These are phyloP conservation scores for Neofusicoccum kwambonambiense DNA, from an alignment of 2,329 filamentous ascomycete species.

Conservation along the genomic window DNA sequence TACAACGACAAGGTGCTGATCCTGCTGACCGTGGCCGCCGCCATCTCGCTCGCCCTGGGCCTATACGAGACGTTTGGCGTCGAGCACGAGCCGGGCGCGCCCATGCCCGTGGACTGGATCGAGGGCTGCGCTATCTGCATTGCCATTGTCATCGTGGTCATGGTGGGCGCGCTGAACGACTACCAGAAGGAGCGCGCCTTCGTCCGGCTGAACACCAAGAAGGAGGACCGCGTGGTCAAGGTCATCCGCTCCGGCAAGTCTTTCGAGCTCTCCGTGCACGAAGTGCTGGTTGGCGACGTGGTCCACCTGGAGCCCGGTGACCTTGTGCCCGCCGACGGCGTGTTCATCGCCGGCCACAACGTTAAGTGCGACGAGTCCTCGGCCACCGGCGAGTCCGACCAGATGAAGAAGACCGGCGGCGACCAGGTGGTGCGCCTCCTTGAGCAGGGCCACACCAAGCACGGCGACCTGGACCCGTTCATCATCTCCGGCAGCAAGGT, in stretches of 20 bases:
- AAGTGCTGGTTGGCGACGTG: constrained; percentile 68
- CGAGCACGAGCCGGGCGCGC: constrained; percentile 17
- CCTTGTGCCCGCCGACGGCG: constrained; percentile 67
- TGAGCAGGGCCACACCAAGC: constrained; percentile 48
- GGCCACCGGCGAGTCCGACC: constrained; percentile 71
- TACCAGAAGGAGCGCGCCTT: constrained; percentile 39
- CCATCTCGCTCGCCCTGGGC: constrained; percentile 72
- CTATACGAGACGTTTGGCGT: constrained; percentile 61
- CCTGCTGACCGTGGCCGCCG: constrained; percentile 66
- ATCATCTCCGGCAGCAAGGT: constrained; percentile 59
- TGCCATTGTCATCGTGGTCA: constrained; percentile 38
- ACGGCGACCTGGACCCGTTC: constrained; percentile 57
- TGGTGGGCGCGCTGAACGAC: constrained; percentile 38
- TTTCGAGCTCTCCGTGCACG: constrained; percentile 62
- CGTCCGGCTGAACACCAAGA: constrained; percentile 34
- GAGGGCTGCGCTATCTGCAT: constrained; percentile 39
- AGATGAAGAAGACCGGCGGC: constrained; percentile 61
- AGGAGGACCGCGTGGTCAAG: constrained; percentile 36
- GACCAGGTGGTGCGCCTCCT: constrained; percentile 36
- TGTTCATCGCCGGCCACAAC: constrained; percentile 65
- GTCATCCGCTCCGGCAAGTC: constrained; percentile 64
- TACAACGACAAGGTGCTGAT: constrained; percentile 81
- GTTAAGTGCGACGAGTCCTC: constrained; percentile 73
- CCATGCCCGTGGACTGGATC: constrained; percentile 35
- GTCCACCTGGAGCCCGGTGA: constrained; percentile 69